phyloP scores from a whole-genome alignment of 2,329 filamentous ascomycete species.

The Colletotrichum sidae region DNA sequence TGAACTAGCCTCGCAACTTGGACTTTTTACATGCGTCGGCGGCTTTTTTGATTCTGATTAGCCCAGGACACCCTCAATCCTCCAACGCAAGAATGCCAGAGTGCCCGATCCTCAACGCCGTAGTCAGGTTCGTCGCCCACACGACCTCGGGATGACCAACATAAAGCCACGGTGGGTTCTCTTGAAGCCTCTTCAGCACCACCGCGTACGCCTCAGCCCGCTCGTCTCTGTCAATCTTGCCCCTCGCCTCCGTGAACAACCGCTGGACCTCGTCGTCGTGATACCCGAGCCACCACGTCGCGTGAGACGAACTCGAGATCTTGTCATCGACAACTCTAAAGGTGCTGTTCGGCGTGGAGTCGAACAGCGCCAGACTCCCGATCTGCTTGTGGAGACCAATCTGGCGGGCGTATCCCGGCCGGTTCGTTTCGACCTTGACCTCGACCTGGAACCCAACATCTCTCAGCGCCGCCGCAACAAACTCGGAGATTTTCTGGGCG shows the following conservation, averaged over 20 bases:
- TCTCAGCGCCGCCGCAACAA: conserved; percentile 10
- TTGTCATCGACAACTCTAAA: conserved; percentile 26
- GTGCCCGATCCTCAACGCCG: conserved; percentile 7
- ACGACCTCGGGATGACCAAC: conserved; percentile 23
- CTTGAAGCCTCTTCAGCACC: conserved; percentile 9
- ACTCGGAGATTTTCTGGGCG: conserved; percentile 17
- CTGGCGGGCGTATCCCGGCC: conserved; percentile 21
- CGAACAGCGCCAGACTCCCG: conserved; percentile 12
- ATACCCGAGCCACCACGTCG: conserved; percentile 19
- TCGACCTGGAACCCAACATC: conserved; percentile 1
- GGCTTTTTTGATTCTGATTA: neutral
- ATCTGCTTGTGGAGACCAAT: conserved; percentile 25
- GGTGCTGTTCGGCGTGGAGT: conserved; percentile 19
- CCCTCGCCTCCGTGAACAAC: conserved; percentile 2
- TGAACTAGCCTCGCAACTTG: no score
- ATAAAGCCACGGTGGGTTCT: conserved; percentile 21
- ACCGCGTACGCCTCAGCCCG: conserved; percentile 11
- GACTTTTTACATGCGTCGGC: no score
- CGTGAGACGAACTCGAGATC: conserved; percentile 15
- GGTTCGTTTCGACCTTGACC: conserved; percentile 16
- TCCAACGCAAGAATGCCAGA: conserved; percentile 6
- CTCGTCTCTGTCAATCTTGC: neutral
- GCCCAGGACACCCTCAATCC: neutral
- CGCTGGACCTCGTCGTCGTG: conserved; percentile 18
- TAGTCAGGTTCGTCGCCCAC: neutral